These are phyloP conservation scores for Cyclotella kingstonii DNA, from an alignment of 108 stramenopile genomes.

Conservation along the genomic window DNA sequence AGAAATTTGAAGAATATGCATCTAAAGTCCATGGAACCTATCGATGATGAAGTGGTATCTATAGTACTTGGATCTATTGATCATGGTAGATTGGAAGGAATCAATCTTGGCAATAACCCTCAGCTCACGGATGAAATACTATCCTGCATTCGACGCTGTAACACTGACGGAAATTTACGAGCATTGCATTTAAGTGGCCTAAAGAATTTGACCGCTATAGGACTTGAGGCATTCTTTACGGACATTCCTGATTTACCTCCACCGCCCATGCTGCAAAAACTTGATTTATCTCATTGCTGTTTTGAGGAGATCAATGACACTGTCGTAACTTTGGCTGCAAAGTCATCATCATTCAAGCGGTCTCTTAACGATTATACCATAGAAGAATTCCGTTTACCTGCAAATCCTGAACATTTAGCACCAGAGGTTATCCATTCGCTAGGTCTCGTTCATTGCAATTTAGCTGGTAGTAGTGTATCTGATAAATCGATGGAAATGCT, in stretches of 20 bases:
- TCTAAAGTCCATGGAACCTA: slow-evolving; percentile 43
- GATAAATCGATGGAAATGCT: slow-evolving; percentile 62
- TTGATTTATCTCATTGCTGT: slow-evolving; percentile 57
- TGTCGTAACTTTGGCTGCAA: slow-evolving; percentile 52
- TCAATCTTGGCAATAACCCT: slow-evolving; percentile 64
- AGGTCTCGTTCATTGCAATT: slow-evolving; percentile 38
- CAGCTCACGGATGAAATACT: slow-evolving; percentile 65
- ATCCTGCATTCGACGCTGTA: slow-evolving; percentile 63
- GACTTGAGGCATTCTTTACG: slow-evolving; percentile 73
- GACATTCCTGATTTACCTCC: slow-evolving; percentile 55
- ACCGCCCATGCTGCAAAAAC: slow-evolving; percentile 62
- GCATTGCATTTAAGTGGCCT: slow-evolving; percentile 57
- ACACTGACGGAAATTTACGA: slow-evolving; percentile 41
- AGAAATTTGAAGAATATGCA: slow-evolving; percentile 61
- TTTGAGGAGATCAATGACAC: slow-evolving; percentile 71
- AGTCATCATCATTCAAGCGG: slow-evolving; percentile 45
- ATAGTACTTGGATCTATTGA: slow-evolving; percentile 36
- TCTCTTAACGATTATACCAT: slow-evolving; percentile 17
- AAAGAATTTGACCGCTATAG: slow-evolving; percentile 60
- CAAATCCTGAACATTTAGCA: slow-evolving; percentile 36
- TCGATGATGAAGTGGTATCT: slow-evolving; percentile 58
- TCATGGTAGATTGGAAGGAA: slow-evolving; percentile 49
- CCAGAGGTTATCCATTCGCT: slow-evolving; percentile 25
- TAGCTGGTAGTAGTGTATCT: slow-evolving; percentile 21
- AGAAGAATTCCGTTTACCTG: slow-evolving; percentile 6